These are phyloP conservation scores for Mortierella sp. DNA, from an alignment of 371 early-diverging fungal genomes.

Conservation along the genomic window DNA sequence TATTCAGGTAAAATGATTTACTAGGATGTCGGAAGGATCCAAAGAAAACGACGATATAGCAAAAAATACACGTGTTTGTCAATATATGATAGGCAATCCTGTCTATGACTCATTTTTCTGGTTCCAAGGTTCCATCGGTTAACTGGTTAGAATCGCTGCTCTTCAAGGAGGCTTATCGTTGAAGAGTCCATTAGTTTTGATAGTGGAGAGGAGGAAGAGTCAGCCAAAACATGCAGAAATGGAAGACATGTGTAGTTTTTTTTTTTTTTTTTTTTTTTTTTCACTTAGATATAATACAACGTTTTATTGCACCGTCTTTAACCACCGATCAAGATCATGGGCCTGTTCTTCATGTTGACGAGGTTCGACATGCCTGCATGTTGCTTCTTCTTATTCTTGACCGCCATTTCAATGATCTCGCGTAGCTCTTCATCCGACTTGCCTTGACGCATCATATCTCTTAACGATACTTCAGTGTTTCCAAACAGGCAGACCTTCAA, in stretches of 20 bases:
- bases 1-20: too few relatives aligned
- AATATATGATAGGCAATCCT: background rate
- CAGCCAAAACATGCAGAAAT: too few relatives aligned
- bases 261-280: too few relatives aligned
- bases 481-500: slow-evolving; percentile 96
- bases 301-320: slow-evolving; percentile 48
- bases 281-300: too few relatives aligned
- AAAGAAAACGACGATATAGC: too few relatives aligned
- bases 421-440: slow-evolving; percentile 77
- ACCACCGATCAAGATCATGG: slow-evolving; percentile 96
- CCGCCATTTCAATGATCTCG: slow-evolving; percentile 78
- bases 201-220: background rate
- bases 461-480: slow-evolving; percentile 86
- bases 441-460: slow-evolving; percentile 82
- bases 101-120: background rate
- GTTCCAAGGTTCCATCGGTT: too few relatives aligned
- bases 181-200: background rate
- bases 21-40: too few relatives aligned
- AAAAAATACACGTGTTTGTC: too few relatives aligned
- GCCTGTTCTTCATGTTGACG: slow-evolving; percentile 86
- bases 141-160: background rate
- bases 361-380: slow-evolving; percentile 94
- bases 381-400: slow-evolving; percentile 88
- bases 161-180: background rate
- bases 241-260: too few relatives aligned